A percentile compares a stretch with the other conserved stretches of the same genome.
phyloP scores from a whole-genome alignment of 1,139 yeast genomes.

The Candida neerlandica region DNA sequence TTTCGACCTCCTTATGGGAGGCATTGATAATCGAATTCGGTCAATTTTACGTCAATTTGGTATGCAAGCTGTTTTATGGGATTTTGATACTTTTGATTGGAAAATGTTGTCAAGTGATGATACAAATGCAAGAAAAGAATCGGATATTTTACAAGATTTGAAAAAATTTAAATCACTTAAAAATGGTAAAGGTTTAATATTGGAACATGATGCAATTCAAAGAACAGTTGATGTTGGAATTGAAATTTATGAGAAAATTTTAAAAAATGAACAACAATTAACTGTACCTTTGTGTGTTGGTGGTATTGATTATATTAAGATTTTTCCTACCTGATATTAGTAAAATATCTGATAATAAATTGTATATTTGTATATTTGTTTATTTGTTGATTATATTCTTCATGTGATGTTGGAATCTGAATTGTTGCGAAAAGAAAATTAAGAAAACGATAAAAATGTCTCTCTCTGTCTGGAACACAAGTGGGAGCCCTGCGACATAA shows the following conservation, averaged over 20 bases:
- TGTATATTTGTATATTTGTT: too few relatives aligned
- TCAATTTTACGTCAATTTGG: constrained; percentile 83
- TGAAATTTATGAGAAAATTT: constrained; percentile 43
- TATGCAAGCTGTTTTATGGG: constrained; percentile 88
- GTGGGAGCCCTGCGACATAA: too few relatives aligned
- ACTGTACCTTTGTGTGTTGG: constrained; percentile 87
- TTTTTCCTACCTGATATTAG: constrained; percentile 17
- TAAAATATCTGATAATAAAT: too few relatives aligned
- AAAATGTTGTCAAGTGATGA: constrained; percentile 47
- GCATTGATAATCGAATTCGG: constrained; percentile 78
- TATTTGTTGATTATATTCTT: too few relatives aligned
- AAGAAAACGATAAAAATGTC: too few relatives aligned
- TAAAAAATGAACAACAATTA: constrained; percentile 59
- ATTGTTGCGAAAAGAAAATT: too few relatives aligned
- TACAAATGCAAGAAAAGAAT: constrained; percentile 39
- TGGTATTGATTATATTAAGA: constrained; percentile 52
- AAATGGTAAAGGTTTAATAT: constrained; percentile 59
- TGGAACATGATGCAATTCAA: constrained; percentile 80
- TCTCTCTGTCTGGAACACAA: too few relatives aligned
- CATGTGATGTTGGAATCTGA: too few relatives aligned
- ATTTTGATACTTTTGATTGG: constrained; percentile 92
- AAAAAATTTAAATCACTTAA: constrained; percentile 47
- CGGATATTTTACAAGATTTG: constrained; percentile 58
- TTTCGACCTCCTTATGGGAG: constrained; percentile 98
- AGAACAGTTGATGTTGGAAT: constrained; percentile 73